Evolutionary conservation across 2,329 filamentous ascomycete genomes (phyloP).

Genomic region (Stachybotrys chlorohalonatus): DNA sequence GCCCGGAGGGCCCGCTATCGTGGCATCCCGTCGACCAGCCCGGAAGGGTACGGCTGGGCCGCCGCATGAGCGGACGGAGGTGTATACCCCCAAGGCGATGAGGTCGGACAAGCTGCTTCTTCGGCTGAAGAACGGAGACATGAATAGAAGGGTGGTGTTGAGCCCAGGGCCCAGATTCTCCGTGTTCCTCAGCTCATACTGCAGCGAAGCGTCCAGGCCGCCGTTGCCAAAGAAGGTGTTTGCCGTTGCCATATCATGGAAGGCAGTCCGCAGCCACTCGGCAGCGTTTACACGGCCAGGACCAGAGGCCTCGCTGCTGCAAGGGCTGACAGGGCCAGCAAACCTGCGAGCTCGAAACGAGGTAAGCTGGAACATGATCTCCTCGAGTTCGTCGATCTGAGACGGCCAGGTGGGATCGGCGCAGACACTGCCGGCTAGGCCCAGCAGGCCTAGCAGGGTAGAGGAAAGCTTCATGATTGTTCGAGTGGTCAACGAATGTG

Average conservation of each 20-base stretch:
- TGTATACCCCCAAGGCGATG: constrained; percentile 48
- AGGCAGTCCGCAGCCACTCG: constrained; percentile 52
- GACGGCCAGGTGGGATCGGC: constrained; percentile 54
- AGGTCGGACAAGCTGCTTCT: constrained; percentile 46
- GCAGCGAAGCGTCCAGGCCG: constrained; percentile 50
- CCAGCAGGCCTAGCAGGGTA: constrained; percentile 23
- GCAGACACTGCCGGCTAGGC: constrained; percentile 20
- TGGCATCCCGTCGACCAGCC: constrained; percentile 46
- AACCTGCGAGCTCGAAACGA: constrained; percentile 47
- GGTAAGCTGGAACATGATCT: constrained; percentile 51
- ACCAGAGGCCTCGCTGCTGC: constrained; percentile 41
- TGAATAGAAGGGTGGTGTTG: constrained; percentile 41
- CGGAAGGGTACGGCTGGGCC: constrained; percentile 45
- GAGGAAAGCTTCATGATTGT: not conserved
- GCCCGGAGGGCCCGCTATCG: constrained; percentile 32
- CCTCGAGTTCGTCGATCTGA: constrained; percentile 50
- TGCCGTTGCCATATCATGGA: constrained; percentile 52
- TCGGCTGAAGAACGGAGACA: constrained; percentile 42
- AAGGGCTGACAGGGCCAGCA: constrained; percentile 47
- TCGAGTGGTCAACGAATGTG: not conserved
- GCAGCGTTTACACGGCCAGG: constrained; percentile 49
- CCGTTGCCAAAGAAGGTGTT: constrained; percentile 38
- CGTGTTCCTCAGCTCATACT: constrained; percentile 45
- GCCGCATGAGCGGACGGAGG: constrained; percentile 48
- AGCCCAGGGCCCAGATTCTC: constrained; percentile 51